Conservation (phyloP, 2,329 filamentous ascomycete species). For the Fusarium zealandicum region DNA sequence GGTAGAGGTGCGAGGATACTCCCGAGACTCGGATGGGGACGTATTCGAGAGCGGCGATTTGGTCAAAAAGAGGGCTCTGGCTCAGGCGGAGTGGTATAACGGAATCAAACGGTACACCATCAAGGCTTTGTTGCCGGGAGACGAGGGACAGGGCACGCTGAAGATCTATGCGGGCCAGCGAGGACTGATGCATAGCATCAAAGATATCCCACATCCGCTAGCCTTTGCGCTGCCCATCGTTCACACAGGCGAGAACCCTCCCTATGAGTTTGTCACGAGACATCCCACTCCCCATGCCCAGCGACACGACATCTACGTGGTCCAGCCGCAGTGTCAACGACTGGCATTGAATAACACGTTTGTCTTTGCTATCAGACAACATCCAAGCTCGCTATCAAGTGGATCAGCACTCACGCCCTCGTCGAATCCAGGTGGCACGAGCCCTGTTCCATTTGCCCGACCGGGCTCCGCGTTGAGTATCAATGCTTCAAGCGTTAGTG, state of each 20-base stretch:
- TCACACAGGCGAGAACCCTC: slow-evolving; percentile 90
- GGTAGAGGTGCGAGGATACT: slow-evolving; percentile 83
- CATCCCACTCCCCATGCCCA: slow-evolving; percentile 98
- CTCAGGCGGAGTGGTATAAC: slow-evolving; percentile 89
- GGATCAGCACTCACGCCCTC: slow-evolving; percentile 53
- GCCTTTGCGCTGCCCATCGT: slow-evolving; percentile 89
- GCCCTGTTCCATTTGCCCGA: slow-evolving; percentile 67
- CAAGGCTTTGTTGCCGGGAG: slow-evolving; percentile 89
- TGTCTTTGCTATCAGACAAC: slow-evolving; percentile 93
- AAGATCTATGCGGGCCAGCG: slow-evolving; percentile 94
- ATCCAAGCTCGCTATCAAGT: slow-evolving; percentile 67
- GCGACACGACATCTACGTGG: slow-evolving; percentile 94
- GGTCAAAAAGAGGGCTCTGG: slow-evolving; percentile 83
- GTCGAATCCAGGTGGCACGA: slow-evolving; percentile 57
- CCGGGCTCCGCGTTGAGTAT: slow-evolving; percentile 72
- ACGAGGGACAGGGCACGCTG: slow-evolving; percentile 86
- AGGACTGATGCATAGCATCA: slow-evolving; percentile 96
- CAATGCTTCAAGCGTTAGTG: slow-evolving; percentile 63
- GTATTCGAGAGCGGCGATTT: slow-evolving; percentile 90
- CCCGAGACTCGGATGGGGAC: slow-evolving; percentile 86
- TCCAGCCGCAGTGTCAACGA: slow-evolving; percentile 89
- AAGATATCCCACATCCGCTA: slow-evolving; percentile 91
- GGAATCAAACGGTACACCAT: slow-evolving; percentile 91
- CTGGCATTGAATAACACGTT: slow-evolving; percentile 96
- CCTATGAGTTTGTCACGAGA: slow-evolving; percentile 89